Percentiles rank a stretch among this genome's conserved stretches.
phyloP scores from a whole-genome alignment of 352 stramenopile species.

The Phytopythium boreale region DNA sequence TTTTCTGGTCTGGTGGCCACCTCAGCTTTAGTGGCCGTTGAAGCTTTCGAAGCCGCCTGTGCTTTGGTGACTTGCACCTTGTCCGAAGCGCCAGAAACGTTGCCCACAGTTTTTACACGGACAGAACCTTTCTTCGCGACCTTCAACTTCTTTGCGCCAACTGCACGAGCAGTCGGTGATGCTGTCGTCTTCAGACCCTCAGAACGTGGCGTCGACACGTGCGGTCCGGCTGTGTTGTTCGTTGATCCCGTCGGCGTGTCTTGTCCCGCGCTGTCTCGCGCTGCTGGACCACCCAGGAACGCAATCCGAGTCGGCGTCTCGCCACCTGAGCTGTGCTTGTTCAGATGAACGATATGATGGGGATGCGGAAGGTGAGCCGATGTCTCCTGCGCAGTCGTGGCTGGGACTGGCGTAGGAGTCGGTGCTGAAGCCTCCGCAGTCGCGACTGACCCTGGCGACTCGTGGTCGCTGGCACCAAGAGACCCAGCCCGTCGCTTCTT shows the following conservation, averaged over 20 bases:
- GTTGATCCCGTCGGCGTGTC: background rate
- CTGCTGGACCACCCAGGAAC: background rate
- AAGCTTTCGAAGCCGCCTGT: background rate
- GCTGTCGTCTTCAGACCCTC: background rate
- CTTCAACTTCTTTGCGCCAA: background rate
- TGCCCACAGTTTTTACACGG: background rate
- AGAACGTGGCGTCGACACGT: background rate
- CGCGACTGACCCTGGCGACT: background rate
- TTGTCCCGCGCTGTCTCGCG: background rate
- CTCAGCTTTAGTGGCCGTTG: background rate
- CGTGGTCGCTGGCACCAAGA: slow-evolving; percentile 1
- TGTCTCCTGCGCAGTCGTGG: background rate
- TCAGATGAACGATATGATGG: background rate
- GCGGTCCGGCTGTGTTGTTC: background rate
- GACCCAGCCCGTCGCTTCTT: slow-evolving; percentile 13
- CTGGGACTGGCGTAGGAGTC: background rate
- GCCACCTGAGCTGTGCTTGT: background rate
- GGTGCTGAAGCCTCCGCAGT: background rate
- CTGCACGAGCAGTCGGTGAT: background rate
- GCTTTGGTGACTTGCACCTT: background rate
- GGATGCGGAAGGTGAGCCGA: background rate
- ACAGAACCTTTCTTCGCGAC: background rate
- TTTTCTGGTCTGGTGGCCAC: background rate
- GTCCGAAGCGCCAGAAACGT: background rate
- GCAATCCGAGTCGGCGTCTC: background rate